phyloP scores from a whole-genome alignment of 129 eudicot genomes.

The Rutidosis leptorrhynchoides region DNA sequence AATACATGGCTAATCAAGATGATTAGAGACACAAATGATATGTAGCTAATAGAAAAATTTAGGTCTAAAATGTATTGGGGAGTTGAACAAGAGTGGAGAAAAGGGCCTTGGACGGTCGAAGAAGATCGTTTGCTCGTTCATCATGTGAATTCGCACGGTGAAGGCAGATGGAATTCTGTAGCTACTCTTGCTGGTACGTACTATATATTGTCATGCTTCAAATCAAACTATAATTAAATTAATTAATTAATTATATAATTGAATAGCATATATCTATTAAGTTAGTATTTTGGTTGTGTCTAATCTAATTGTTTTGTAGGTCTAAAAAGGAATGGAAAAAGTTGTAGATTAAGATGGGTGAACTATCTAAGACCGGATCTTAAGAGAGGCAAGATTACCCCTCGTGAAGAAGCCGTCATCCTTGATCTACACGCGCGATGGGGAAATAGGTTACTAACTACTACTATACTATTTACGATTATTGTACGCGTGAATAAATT shows the following conservation, averaged over 20 bases:
- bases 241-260: no score
- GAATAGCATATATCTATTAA: background rate
- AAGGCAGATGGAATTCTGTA: conserved; percentile 92
- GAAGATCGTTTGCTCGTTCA: conserved; percentile 79
- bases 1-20: conserved; percentile 45
- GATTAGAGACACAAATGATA: conserved; percentile 46
- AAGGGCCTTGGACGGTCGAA: conserved; percentile 93
- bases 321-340: conserved; percentile 83
- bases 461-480: background rate
- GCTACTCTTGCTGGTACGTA: conserved; percentile 75
- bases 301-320: conserved; percentile 33
- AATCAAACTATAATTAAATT: no score
- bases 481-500: background rate
- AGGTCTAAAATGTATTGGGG: conserved; percentile 46
- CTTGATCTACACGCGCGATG: conserved; percentile 79
- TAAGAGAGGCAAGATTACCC: conserved; percentile 83
- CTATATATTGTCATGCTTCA: background rate
- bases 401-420: conserved; percentile 67
- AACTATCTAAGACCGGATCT: conserved; percentile 87
- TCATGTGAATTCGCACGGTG: conserved; percentile 76
- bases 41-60: conserved; percentile 22
- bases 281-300: background rate
- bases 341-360: conserved; percentile 95
- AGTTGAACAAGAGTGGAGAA: conserved; percentile 70
- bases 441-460: conserved; percentile 67